These are phyloP conservation scores for Astrocystis sublimbata DNA, from an alignment of 495 filamentous ascomycete species.

Conservation along the genomic window DNA sequence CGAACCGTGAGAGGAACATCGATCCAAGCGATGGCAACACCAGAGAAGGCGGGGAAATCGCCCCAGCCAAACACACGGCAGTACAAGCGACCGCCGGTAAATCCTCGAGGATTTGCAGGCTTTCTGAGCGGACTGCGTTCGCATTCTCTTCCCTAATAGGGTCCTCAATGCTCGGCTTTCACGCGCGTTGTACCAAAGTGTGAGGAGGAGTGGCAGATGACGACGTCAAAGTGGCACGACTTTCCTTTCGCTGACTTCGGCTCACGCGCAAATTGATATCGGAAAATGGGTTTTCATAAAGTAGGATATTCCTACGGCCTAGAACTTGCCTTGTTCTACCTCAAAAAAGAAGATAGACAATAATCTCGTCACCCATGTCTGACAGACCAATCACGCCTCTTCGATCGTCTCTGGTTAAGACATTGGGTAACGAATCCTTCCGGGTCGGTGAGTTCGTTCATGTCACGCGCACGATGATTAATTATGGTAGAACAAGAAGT, in stretches of 20 bases:
- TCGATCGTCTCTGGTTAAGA: neutral
- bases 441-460: constrained; percentile 5
- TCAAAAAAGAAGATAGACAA: neutral
- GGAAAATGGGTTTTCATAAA: neutral
- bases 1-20: neutral
- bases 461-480: neutral
- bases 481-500: neutral
- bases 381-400: neutral
- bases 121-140: neutral
- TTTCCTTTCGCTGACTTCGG: constrained; percentile 7
- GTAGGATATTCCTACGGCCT: neutral
- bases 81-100: neutral
- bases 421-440: constrained; percentile 3
- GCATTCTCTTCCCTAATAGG: neutral
- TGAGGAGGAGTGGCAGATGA: constrained; percentile 15
- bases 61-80: neutral
- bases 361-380: neutral
- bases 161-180: neutral
- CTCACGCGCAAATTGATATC: neutral
- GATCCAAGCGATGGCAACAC: neutral
- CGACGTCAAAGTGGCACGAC: constrained; percentile 11
- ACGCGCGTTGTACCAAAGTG: neutral
- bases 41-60: neutral
- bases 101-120: neutral
- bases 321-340: constrained; percentile 10